Evolutionary conservation across 768 basidiomycete species (phyloP), one percentile per base, ranked within the genome.

Genomic region (Termitomyces eurrhizus): DNA sequence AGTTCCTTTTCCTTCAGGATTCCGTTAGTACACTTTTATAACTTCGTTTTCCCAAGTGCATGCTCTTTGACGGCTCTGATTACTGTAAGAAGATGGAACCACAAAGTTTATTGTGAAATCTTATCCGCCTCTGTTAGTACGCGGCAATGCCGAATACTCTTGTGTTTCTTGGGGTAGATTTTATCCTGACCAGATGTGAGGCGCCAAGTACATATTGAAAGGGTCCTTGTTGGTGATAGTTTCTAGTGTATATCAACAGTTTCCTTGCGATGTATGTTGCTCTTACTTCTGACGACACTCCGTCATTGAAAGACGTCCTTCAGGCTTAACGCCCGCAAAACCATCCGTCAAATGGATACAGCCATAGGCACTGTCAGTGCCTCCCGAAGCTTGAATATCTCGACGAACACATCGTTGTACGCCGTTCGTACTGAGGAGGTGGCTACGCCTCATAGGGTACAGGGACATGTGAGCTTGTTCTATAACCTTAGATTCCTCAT

Each of bases 231-330:
- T 18, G 26, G 26, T 51, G 29, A n/a, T 33, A 9, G 49, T 32
- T 41, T 50, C 21, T 50, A 73, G 72, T 72, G 21, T 73, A 73
- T 42, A 68, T 70, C 61, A 72, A 70, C 63, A 72, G 72, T 51
- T 72, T 68, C 59, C 60, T 73, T 32, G 70, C 72, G 13, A 73
- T 73, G 72, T 71, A 62, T 14, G 48, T 14, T n/a, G 42, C 12
- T 21, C 26, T 35, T 4, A n/a, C 39, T 9, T 37, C n/a, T 37
- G 35, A 35, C 7, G 2, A 9, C 2, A 29, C 4, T 32, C 21
- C 26, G 4, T 24, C 21, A 54, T 2, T n/a, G 7, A 54, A 41
- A 4, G 21, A 26, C n/a, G 18, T 36, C 2, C 36, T 12, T 21
- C 37, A 69, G 68, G 68, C 63, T 69, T 45, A 69, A 69, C 33